Base-by-base conservation (phyloP, 352 stramenopile genomes). In the Plasmopara halstedii region DNA sequence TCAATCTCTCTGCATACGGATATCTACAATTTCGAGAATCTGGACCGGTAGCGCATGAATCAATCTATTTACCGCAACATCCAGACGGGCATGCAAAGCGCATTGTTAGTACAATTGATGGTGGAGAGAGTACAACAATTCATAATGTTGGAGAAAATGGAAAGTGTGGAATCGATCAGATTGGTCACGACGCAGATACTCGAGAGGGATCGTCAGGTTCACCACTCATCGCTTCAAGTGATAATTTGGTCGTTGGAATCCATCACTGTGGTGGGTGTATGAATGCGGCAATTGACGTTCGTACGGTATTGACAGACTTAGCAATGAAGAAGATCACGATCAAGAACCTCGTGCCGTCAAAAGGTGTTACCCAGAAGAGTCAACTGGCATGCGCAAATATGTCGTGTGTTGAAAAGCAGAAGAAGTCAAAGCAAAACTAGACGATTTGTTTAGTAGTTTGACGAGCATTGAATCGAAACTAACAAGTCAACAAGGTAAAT, bases 11-110 rank as follows among this genome's bases (percentile, higher is more conserved):
- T 0, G 4, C 51, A 23, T 88, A 76, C 53, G 71, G 69, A 5
- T 86, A 84, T 56, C 39, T 86, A 9, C 72, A 85, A 41, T 18
- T 82, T 0, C 69, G 73, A 3, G 51, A 46, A 17, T 45, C 23
- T 0, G 71, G 71, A 0, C 49, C 77, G 0, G 50, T 58, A 23
- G 3, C 67, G 33, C 66, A 65, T 23, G 72, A 85, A 33, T 36
- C 41, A n/a, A 80, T 85, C 29, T 84, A 83, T 62, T 61, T 87
- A 34, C 60, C 72, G n/a, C 65, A 81, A 34, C 62, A 85, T 37
- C 67, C 72, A 5, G 38, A 42, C 9, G 75, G 70, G 0, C 74
- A 53, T 26, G 70, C 66, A 3, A 86, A 81, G 51, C 71, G 73
- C 13, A 70, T 83, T 15, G 56, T 58, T 15, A 80, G 64, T 14